A percentile compares a stretch with the other conserved stretches of the same genome.
Conservation (phyloP, 371 early-diverging fungal genomes). For the Mortierella sp. region DNA sequence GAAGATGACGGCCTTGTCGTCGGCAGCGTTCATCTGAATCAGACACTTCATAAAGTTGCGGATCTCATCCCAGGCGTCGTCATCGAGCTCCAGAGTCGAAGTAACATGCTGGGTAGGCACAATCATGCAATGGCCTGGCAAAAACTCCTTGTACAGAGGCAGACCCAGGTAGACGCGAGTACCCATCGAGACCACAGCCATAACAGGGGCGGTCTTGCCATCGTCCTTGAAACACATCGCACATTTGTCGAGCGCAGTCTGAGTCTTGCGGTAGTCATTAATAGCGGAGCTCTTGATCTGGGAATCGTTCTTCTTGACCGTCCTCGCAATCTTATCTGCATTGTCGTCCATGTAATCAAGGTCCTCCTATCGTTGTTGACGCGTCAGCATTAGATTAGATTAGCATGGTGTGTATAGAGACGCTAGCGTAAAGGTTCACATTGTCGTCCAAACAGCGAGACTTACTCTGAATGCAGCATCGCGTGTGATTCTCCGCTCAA, state of each 20-base stretch:
- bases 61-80: conserved; percentile 94
- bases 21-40: conserved; percentile 85
- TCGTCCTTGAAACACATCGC: conserved; percentile 81
- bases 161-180: conserved; percentile 85
- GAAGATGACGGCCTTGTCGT: conserved; percentile 83
- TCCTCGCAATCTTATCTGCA: conserved; percentile 81
- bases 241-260: conserved; percentile 79
- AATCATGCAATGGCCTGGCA: conserved; percentile 91
- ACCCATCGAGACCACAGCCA: conserved; percentile 85
- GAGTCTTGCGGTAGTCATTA: conserved; percentile 77
- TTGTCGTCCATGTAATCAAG: conserved; percentile 95
- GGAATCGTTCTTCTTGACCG: conserved; percentile 69
- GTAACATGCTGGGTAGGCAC: conserved; percentile 89
- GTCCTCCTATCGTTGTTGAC: conserved; percentile 62
- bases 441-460: background rate
- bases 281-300: conserved; percentile 59
- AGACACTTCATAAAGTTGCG: conserved; percentile 96
- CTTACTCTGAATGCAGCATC: conserved; percentile 78
- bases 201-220: conserved; percentile 69
- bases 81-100: conserved; percentile 88
- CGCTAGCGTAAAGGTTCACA: background rate
- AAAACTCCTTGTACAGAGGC: conserved; percentile 80
- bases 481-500: conserved; percentile 82
- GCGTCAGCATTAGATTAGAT: no score
- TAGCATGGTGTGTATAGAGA: no score